Evolutionary conservation across 1,284 basidiomycete species (phyloP), one percentile per base, ranked within the genome.

Genomic region (Ceratobasidium theobromae): DNA sequence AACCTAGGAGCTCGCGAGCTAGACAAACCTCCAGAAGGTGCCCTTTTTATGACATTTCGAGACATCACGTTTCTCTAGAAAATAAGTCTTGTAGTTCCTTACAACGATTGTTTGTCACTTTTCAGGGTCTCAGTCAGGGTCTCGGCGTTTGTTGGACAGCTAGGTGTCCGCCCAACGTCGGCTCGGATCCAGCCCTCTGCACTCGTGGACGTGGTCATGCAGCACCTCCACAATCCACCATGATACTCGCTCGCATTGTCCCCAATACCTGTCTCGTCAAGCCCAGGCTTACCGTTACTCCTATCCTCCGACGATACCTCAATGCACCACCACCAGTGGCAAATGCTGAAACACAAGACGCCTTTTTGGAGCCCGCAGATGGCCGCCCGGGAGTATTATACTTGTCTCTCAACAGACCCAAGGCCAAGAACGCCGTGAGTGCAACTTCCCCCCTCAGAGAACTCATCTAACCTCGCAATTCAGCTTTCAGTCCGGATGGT

Each of bases 371-470:
- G 41, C 67, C 65, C 14, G 65, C 57, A 5, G 45, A 51, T 49
- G 67, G 55, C n/a, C 53, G 65, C n/a, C 51, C 54, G 66, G 77
- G 77, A 18, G 76, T 80, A 30, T 73, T 75, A 40, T 74, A 75
- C 38, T 72, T 82, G 21, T 77, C 76, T 35, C 82, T 97, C 70
- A 93, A 96, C 73, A 82, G 92, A 64, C 90, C 92, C 2, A 82
- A 88, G 70, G 87, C 86, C 69, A 94, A 88, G 82, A 98, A 98
- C 78, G 93, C 95, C 18, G 91, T 98, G 64, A 93, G 90, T 4
- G 77, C 85, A 66, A 80, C 80, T 28, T 81, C 97, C 71, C 79
- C 96, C 43, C 79, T 84, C 77, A 90, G 88, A 62, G 70, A 72
- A 70, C 43, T 32, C 21, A 16, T 21, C 53, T 28, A 33, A 12